A percentile compares a stretch with the other conserved stretches of the same genome.
phyloP scores from a whole-genome alignment of 805 yeast genomes.

The Wickerhamomyces strasburgensis region DNA sequence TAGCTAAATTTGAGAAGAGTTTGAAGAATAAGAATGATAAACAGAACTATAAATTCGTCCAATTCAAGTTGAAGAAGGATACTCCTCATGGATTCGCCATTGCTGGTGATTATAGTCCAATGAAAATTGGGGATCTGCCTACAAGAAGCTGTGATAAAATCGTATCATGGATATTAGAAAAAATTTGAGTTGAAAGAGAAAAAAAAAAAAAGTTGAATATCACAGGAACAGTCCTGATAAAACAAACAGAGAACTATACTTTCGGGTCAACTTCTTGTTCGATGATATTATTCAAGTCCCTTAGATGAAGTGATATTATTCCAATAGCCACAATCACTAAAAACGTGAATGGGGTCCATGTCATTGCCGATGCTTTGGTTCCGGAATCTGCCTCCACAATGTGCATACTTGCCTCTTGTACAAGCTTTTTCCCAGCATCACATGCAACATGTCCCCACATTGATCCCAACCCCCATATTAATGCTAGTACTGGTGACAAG shows the following conservation, averaged over 20 bases:
- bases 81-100: conserved; percentile 40
- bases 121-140: conserved; percentile 29
- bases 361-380: conserved; percentile 47
- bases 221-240: too few relatives aligned
- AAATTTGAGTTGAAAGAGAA: conserved; percentile 6
- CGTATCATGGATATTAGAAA: conserved; percentile 19
- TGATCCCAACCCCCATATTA: conserved; percentile 62
- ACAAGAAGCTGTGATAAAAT: conserved; percentile 15
- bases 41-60: conserved; percentile 11
- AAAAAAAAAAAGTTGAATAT: not conserved
- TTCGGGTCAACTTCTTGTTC: conserved; percentile 20
- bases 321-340: conserved; percentile 36
- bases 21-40: conserved; percentile 8
- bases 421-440: conserved; percentile 37
- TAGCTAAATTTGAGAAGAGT: conserved; percentile 10
- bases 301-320: conserved; percentile 30
- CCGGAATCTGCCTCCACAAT: conserved; percentile 43
- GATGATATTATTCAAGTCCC: conserved; percentile 27
- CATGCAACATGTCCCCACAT: conserved; percentile 60
- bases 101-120: conserved; percentile 33
- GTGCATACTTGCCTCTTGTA: conserved; percentile 46
- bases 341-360: conserved; percentile 58
- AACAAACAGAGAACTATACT: conserved; percentile 7
- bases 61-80: conserved; percentile 18
- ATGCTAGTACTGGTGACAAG: conserved; percentile 32